Evolutionary conservation across 129 eudicot genomes (phyloP).

Genomic region (Artemisia annua): DNA sequence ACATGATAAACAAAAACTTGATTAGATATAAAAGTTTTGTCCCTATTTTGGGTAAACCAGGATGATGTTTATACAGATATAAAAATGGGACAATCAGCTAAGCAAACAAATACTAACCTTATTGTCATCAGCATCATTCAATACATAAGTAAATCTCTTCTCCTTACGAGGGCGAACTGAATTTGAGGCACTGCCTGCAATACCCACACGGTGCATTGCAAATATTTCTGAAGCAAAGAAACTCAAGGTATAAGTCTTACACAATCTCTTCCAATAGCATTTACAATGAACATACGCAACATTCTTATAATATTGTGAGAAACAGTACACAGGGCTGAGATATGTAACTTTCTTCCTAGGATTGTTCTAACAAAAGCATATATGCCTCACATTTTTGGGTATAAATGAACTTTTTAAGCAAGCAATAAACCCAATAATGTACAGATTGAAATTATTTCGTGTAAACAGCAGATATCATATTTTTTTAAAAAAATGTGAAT

Average conservation of each 20-base stretch:
- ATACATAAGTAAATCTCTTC: constrained; percentile 90
- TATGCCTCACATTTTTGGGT: too few relatives aligned
- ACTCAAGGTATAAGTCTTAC: constrained; percentile 13
- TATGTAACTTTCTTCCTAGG: constrained; percentile 6
- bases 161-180: constrained; percentile 80
- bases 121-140: constrained; percentile 78
- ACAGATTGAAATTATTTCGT: neutral
- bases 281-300: neutral
- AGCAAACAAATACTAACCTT: constrained; percentile 50
- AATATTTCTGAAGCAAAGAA: constrained; percentile 40
- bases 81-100: constrained; percentile 11
- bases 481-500: neutral
- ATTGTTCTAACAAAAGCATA: neutral
- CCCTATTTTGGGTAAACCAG: neutral
- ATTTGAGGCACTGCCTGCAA: constrained; percentile 78
- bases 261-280: neutral
- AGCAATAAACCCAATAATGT: too few relatives aligned
- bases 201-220: constrained; percentile 94
- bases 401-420: too few relatives aligned
- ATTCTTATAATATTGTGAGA: neutral
- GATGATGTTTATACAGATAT: constrained; percentile 1
- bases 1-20: neutral
- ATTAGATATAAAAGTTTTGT: neutral
- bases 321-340: neutral
- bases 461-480: too few relatives aligned